Evolutionary conservation across 148 eudicot genomes (phyloP), one percentile per base, ranked within the genome.

Genomic region (Persicaria maculosa): DNA sequence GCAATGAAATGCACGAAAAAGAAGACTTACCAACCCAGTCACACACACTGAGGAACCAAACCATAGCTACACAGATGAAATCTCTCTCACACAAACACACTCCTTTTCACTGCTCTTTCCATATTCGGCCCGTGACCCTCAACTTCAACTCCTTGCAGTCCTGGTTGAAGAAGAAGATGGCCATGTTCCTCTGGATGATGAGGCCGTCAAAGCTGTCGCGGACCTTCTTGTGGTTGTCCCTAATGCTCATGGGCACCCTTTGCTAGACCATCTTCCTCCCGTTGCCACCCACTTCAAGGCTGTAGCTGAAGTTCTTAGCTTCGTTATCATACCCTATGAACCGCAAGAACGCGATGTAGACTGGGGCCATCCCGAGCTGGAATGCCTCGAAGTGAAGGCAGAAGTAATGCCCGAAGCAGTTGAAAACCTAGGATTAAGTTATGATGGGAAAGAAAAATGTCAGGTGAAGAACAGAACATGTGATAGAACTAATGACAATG

Each of bases 351-450:
- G 73, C 73, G 4, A 71, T 71, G 73, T 71, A 71, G 5, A 71
- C 73, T 2, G 73, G 73, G 7, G 73, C 53, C 73, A 71, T 46
- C 50, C 73, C 73, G 54, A 71, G 73, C 53, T 71, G 73, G 73
- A 71, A 71, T 12, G 73, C 73, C 73, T 71, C 73, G 4, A 71
- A 71, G 54, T 71, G 73, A 17, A 71, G 73, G 9, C 73, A 71
- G 73, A 71, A 71, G 73, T 71, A 71, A 45, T 71, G 73, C 7
- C 73, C 73, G 15, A 71, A 71, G 73, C 73, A 71, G 73, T 53
- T 71, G 52, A 71, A 71, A 17, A 71, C 73, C 73, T 71, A 9
- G 16, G 46, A 47, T 12, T 14, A 11, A 71, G 46, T 47, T 10
- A 47, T 47, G 6, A 22, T 10, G 43, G 17, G 53, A 17, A 44